These are phyloP conservation scores for Salix exigua DNA, from an alignment of 345 rosid species.

Conservation along the genomic window DNA sequence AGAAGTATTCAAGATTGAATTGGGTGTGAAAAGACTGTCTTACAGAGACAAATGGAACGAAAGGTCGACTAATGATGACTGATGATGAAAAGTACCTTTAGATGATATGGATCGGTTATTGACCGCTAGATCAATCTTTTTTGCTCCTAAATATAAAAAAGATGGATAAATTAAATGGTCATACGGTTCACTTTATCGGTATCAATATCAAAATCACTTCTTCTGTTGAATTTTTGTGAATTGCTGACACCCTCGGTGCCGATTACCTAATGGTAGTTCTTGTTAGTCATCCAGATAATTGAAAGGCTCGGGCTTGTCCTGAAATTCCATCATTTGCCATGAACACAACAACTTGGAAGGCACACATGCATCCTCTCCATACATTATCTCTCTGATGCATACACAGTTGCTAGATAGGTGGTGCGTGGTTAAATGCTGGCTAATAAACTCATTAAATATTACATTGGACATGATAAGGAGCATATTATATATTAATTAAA, in stretches of 20 bases:
- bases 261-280: not conserved
- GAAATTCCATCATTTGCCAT: conserved; percentile 2
- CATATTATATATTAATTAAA: not conserved
- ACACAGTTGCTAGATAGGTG: not conserved
- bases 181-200: conserved; percentile 5
- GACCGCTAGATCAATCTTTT: not conserved
- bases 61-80: too few species aligned
- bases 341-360: not conserved
- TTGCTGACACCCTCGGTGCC: not conserved
- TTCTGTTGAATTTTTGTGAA: not conserved
- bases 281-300: not conserved
- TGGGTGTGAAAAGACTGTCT: too few species aligned
- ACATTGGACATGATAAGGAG: not conserved
- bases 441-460: too few species aligned
- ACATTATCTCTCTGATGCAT: not conserved
- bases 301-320: conserved; percentile 8
- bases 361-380: too few species aligned
- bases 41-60: too few species aligned
- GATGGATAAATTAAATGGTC: not conserved
- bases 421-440: too few species aligned
- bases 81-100: too few species aligned
- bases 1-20: too few species aligned
- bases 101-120: not conserved
- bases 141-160: not conserved
- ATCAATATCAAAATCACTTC: not conserved